These are phyloP conservation scores for Phlyctochytrium arcticum DNA, from an alignment of 192 early-diverging fungal genomes.

Conservation along the genomic window DNA sequence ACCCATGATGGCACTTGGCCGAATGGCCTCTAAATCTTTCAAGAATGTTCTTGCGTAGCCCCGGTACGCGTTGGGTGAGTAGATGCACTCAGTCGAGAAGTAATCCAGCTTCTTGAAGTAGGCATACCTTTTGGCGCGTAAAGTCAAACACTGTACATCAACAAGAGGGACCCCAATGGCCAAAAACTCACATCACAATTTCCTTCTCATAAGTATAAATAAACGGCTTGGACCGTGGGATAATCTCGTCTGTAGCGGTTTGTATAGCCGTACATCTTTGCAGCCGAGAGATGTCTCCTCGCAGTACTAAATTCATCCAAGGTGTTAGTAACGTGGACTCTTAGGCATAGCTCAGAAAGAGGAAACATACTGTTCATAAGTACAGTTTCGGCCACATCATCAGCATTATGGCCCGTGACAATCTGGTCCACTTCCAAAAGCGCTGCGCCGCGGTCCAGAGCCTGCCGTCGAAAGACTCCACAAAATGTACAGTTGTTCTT, in stretches of 20 bases:
- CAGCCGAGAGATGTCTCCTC: constrained; percentile 89
- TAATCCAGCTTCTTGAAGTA: constrained; percentile 96
- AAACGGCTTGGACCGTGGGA: constrained; percentile 92
- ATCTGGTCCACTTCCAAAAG: constrained; percentile 91
- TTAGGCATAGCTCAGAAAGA: background rate
- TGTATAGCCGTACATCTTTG: constrained; percentile 89
- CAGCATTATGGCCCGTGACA: constrained; percentile 98
- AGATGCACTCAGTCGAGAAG: constrained; percentile 98
- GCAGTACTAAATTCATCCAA: constrained; percentile 58
- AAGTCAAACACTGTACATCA: background rate
- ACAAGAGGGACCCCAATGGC: background rate
- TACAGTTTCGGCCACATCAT: constrained; percentile 98
- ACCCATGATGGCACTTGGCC: constrained; percentile 85
- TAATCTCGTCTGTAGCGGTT: constrained; percentile 72
- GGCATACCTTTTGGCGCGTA: constrained; percentile 55
- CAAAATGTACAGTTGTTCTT: constrained; percentile 99
- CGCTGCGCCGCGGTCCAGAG: constrained; percentile 89
- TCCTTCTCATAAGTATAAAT: constrained; percentile 99
- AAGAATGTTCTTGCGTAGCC: constrained; percentile 92
- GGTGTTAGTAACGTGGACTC: background rate
- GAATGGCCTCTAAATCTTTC: constrained; percentile 89
- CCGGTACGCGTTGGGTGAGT: constrained; percentile 95
- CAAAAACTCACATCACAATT: constrained; percentile 76
- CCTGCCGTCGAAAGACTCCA: constrained; percentile 96
- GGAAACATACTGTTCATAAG: constrained; percentile 83